Evolutionary conservation across 306 rosid genomes (phyloP).

Genomic region (Psophocarpus tetragonolobus): DNA sequence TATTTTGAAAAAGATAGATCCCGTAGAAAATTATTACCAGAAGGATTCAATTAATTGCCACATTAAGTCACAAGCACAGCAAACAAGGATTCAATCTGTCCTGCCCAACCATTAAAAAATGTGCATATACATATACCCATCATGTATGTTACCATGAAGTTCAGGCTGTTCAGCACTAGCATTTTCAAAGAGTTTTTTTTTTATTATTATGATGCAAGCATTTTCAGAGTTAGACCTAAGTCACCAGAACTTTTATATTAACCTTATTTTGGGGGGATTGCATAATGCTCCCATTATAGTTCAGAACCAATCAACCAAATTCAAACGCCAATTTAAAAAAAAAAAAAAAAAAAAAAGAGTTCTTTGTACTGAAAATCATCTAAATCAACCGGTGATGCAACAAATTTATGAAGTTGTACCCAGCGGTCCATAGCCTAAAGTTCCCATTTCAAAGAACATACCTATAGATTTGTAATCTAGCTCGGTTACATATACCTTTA

Average conservation of each 20-base stretch:
- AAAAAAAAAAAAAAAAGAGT: not conserved
- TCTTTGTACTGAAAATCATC: slow-evolving; percentile 4
- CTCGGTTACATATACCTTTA: not conserved
- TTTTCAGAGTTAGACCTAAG: not conserved
- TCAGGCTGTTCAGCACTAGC: slow-evolving; percentile 32
- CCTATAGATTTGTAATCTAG: slow-evolving; percentile 20
- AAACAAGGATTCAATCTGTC: not conserved
- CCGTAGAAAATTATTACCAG: not conserved
- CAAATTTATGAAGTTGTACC: slow-evolving; percentile 11
- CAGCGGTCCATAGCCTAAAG: slow-evolving; percentile 6
- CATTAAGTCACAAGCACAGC: slow-evolving; percentile 5
- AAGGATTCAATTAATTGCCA: slow-evolving; percentile 13
- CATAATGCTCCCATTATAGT: not conserved
- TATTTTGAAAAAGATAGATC: not conserved
- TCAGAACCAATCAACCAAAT: not conserved
- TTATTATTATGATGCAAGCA: too few relatives aligned
- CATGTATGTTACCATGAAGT: not conserved
- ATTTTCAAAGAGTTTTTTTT: slow-evolving; percentile 31
- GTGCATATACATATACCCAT: not conserved
- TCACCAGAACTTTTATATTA: not conserved
- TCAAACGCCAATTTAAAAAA: not conserved
- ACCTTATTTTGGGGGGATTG: not conserved
- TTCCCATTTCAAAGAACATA: slow-evolving; percentile 31
- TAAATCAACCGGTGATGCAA: not conserved
- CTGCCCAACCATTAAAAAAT: slow-evolving; percentile 16